These are phyloP conservation scores for Penicillium macrosclerotiorum DNA, from an alignment of 495 filamentous ascomycete genomes.

Conservation along the genomic window DNA sequence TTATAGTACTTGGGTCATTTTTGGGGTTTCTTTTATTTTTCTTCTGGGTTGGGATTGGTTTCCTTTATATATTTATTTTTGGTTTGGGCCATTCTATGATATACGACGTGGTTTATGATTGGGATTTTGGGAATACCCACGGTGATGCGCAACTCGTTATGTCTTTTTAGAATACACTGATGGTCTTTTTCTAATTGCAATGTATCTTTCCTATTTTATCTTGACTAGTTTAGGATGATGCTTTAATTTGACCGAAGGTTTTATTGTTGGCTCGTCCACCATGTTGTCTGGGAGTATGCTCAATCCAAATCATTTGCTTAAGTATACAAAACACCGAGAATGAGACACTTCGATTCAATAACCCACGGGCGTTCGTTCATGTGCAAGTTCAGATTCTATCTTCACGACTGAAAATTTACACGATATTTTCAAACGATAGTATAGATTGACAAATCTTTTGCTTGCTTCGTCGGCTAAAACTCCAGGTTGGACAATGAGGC, in stretches of 20 bases:
- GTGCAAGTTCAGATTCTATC: conserved; percentile 1
- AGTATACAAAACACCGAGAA: too few relatives aligned
- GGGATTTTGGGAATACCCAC: conserved; percentile 10
- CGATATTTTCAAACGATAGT: neutral
- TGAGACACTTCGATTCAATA: conserved; percentile 25
- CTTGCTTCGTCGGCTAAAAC: conserved; percentile 16
- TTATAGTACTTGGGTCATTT: neutral
- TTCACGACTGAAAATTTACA: neutral
- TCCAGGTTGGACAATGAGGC: conserved; percentile 13
- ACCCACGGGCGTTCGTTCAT: conserved; percentile 22
- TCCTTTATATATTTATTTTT: too few relatives aligned
- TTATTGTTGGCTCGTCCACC: too few relatives aligned
- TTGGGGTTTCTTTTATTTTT: neutral
- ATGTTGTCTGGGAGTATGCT: too few relatives aligned
- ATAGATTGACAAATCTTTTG: conserved; percentile 16
- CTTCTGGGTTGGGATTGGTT: neutral
- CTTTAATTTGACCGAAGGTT: too few relatives aligned
- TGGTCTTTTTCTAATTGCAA: neutral
- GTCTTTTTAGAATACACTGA: neutral
- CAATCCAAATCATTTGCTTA: too few relatives aligned
- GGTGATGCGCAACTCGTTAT: neutral
- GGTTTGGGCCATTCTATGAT: neutral
- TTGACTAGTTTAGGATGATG: too few relatives aligned
- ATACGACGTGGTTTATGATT: conserved; percentile 1
- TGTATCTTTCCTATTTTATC: neutral